Base-by-base conservation (phyloP, 169 alveolate genomes). In the Plasmodium reichenowi region DNA sequence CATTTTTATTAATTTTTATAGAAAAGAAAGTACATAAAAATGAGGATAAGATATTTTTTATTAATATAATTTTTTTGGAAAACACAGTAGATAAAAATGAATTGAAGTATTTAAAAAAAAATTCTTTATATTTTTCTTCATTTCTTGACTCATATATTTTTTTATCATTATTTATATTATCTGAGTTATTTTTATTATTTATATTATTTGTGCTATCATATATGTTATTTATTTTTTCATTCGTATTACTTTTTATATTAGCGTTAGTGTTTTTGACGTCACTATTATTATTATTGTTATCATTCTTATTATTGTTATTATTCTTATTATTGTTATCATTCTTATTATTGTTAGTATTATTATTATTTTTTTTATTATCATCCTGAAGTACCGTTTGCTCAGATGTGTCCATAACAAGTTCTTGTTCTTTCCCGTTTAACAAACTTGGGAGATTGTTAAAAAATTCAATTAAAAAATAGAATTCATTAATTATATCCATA, bases 11-110 rank as follows among this genome's bases (percentile, higher is more conserved):
- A 26, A 59, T 56, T 54, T 52, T 29, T 32, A 38, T 26, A 2
- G 63, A 54, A 29, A 83, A 83, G 15, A 83, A 54, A 1, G 32
- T 67, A 15, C 43, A 54, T 15, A 83, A 43, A 83, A 83, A 67
- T n/a, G 85, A 83, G 20, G 9, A 24, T 9, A 83, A 8, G 74
- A 83, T 68, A 50, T 83, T 67, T 56, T 83, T 83, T 9, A 26
- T 54, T 68, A 83, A 72, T 22, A 83, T 20, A 17, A 7, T 7
- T 0, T 83, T 72, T 9, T 4, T 12, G 7, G 72, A 20, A 24
- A 68, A 68, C 13, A 68, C 0, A 3, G n/a, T 1, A 1, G 68
- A 63, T 10, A 83, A 45, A 26, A 54, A 83, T 20, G 45, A 15
- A 8, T 8, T 32, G 10, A 83, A 8, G 15, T 83, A 72, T 2